A percentile compares a stretch with the other conserved stretches of the same genome.
phyloP scores from a whole-genome alignment of 1,284 basidiomycete genomes.

The Malassezia sp. region DNA sequence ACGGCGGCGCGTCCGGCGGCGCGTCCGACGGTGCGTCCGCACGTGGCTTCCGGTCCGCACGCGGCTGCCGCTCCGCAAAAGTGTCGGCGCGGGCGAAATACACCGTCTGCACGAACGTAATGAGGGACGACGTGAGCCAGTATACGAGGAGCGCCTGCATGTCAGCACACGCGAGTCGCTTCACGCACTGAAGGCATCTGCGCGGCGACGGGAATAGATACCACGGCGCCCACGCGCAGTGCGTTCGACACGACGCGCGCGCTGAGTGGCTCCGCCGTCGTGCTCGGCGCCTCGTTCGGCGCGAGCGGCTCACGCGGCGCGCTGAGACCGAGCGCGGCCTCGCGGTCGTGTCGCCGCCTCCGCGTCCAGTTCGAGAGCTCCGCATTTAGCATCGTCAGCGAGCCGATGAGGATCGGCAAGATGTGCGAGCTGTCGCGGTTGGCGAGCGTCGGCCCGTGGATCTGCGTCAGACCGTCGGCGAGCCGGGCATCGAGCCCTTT shows the following conservation, averaged over 20 bases:
- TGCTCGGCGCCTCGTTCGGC: not conserved
- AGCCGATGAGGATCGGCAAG: conserved; percentile 33
- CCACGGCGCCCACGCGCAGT: conserved; percentile 57
- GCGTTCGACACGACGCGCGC: conserved; percentile 55
- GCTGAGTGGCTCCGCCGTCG: conserved; percentile 23
- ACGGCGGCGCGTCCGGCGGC: too few relatives aligned
- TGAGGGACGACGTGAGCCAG: conserved; percentile 70
- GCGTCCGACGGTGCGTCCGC: too few relatives aligned
- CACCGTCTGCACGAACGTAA: conserved; percentile 68
- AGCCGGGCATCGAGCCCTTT: conserved; percentile 29
- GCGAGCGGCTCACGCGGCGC: conserved; percentile 7
- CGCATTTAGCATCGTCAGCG: conserved; percentile 34
- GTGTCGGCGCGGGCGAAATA: conserved; percentile 51
- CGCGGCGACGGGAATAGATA: conserved; percentile 63
- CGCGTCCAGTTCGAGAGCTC: conserved; percentile 35
- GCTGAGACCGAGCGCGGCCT: conserved; percentile 13
- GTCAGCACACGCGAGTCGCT: too few relatives aligned
- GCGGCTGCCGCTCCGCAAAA: too few relatives aligned
- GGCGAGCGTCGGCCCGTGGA: conserved; percentile 34
- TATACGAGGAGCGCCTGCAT: conserved; percentile 68
- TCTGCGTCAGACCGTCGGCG: conserved; percentile 24
- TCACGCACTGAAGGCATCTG: conserved; percentile 58
- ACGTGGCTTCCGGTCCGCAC: too few relatives aligned
- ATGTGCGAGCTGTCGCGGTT: conserved; percentile 34
- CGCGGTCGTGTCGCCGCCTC: conserved; percentile 13